A percentile compares a stretch with the other conserved stretches of the same genome.
Conservation (phyloP, 108 stramenopile species). For the Nitzschia sp. region DNA sequence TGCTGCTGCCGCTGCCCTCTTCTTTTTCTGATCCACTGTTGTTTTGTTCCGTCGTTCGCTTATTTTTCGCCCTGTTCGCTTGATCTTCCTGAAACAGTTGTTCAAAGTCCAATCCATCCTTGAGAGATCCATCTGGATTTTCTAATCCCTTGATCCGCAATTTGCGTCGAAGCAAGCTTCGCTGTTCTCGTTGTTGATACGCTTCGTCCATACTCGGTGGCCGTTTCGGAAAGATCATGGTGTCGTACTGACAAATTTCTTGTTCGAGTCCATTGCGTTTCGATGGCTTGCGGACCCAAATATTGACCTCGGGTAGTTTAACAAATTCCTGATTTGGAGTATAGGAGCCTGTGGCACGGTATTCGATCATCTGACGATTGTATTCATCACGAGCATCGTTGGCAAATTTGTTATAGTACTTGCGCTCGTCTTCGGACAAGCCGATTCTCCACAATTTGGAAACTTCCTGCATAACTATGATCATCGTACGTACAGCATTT, state of each 20-base stretch:
- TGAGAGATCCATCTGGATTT: conserved; percentile 33
- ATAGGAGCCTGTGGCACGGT: conserved; percentile 75
- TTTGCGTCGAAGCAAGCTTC: conserved; percentile 23
- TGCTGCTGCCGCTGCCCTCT: neutral
- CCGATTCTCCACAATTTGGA: conserved; percentile 63
- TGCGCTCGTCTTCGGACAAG: conserved; percentile 52
- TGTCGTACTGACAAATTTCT: conserved; percentile 70
- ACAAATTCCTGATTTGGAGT: conserved; percentile 36
- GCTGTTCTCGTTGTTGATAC: conserved; percentile 38
- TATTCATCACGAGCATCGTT: conserved; percentile 65
- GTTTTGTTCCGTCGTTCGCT: neutral
- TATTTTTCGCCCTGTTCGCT: conserved; percentile 5
- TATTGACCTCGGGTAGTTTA: conserved; percentile 46
- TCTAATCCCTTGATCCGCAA: conserved; percentile 30
- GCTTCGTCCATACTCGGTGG: conserved; percentile 63
- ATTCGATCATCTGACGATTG: conserved; percentile 55
- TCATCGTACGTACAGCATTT: neutral
- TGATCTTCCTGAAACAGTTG: conserved; percentile 23
- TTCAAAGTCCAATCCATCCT: conserved; percentile 35
- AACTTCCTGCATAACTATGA: conserved; percentile 61
- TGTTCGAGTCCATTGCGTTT: conserved; percentile 65
- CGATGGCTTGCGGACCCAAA: conserved; percentile 62
- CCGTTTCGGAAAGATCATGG: conserved; percentile 64
- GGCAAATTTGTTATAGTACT: conserved; percentile 69
- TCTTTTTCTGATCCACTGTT: neutral